Percentiles rank a stretch among this genome's conserved stretches.
Conservation (phyloP, 2,329 filamentous ascomycete species). For the Lasiodiplodia hormozganensis region DNA sequence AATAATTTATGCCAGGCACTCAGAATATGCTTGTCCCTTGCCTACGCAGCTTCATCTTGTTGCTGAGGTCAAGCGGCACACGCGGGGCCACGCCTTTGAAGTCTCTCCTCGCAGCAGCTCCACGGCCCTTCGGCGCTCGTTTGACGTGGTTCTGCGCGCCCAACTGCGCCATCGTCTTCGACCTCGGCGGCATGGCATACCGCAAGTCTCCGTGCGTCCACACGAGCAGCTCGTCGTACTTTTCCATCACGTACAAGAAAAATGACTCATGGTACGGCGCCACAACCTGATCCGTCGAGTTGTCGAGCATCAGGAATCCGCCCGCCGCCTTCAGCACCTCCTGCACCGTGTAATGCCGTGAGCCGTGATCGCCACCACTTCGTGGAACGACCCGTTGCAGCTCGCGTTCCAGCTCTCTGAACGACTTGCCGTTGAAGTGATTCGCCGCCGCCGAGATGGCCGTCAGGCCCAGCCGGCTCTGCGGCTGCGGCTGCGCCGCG, state of each 20-base stretch:
- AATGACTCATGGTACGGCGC: not conserved
- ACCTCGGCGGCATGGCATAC: not conserved
- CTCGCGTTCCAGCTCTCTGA: not conserved
- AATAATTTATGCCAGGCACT: not conserved
- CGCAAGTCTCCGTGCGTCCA: not conserved
- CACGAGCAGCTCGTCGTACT: not conserved
- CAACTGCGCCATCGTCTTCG: not conserved
- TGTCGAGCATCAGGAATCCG: not conserved
- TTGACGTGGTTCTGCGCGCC: not conserved
- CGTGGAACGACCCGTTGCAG: not conserved
- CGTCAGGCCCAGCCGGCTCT: conserved; percentile 13
- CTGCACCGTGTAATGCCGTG: not conserved
- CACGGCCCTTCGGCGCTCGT: not conserved
- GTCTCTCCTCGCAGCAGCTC: not conserved
- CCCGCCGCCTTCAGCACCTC: not conserved
- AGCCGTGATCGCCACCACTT: not conserved
- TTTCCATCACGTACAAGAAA: not conserved
- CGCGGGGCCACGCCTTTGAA: not conserved
- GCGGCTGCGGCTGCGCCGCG: not conserved
- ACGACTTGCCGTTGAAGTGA: not conserved
- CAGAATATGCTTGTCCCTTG: not conserved
- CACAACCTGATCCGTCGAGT: not conserved
- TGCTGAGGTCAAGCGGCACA: not conserved
- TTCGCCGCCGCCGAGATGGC: conserved; percentile 20
- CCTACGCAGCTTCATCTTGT: not conserved